A percentile compares a stretch with the other conserved stretches of the same genome.
These are phyloP conservation scores for Gastrolobium bilobum DNA, from an alignment of 306 rosid genomes.

Conservation along the genomic window DNA sequence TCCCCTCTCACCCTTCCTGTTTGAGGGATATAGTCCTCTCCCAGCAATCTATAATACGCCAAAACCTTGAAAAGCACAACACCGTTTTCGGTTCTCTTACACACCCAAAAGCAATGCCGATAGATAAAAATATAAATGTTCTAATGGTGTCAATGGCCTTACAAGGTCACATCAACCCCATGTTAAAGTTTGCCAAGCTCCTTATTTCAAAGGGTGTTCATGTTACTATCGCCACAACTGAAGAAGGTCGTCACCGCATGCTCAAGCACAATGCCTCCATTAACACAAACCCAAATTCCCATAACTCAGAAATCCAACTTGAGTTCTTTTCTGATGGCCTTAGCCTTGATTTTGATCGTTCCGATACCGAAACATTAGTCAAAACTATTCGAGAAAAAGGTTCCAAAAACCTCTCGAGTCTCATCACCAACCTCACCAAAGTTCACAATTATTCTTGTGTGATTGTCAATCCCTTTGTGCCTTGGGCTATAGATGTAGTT, in stretches of 20 bases:
- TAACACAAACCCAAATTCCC: not conserved
- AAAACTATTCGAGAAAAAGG: conserved; percentile 46
- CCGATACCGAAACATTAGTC: not conserved
- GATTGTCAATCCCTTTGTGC: conserved; percentile 61
- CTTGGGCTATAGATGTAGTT: conserved; percentile 59
- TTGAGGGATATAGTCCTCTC: too few relatives aligned
- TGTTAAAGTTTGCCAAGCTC: conserved; percentile 57
- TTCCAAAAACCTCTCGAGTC: conserved; percentile 49
- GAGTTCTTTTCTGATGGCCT: conserved; percentile 73
- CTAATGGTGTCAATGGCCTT: conserved; percentile 58
- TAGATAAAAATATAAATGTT: conserved; percentile 31
- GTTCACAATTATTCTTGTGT: conserved; percentile 45
- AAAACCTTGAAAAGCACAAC: not conserved
- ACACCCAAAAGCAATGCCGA: conserved; percentile 40
- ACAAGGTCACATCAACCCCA: conserved; percentile 73
- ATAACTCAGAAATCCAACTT: conserved; percentile 32
- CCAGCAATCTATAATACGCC: too few relatives aligned
- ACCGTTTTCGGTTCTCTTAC: not conserved
- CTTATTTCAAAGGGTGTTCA: conserved; percentile 58
- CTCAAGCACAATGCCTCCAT: not conserved
- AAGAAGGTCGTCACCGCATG: conserved; percentile 48
- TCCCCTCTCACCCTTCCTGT: too few relatives aligned
- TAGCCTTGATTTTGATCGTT: conserved; percentile 54
- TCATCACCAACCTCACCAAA: conserved; percentile 44
- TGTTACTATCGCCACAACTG: conserved; percentile 59